Conservation (phyloP, 2,329 filamentous ascomycete genomes). For the Colletotrichum sp. region DNA sequence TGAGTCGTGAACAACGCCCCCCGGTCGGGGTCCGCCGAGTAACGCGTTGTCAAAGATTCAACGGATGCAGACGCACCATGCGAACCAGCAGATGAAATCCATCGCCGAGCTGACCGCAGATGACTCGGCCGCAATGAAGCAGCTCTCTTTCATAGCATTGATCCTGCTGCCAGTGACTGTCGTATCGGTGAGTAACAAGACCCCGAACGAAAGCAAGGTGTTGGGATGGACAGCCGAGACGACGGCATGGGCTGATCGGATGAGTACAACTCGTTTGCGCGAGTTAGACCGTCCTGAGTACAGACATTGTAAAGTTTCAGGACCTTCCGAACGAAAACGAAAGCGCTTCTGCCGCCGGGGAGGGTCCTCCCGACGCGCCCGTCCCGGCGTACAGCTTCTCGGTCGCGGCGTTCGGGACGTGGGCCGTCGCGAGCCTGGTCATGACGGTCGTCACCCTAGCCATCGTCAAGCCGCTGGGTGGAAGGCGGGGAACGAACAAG, state of each 20-base stretch:
- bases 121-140: slow-evolving; percentile 16
- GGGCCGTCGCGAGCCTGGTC: slow-evolving; percentile 11
- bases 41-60: slow-evolving; percentile 1
- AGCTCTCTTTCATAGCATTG: slow-evolving; percentile 9
- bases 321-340: slow-evolving; percentile 13
- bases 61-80: slow-evolving; percentile 12
- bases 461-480: neutral
- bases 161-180: slow-evolving; percentile 9
- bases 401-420: slow-evolving; percentile 12
- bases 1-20: neutral
- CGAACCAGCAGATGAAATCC: slow-evolving; percentile 5
- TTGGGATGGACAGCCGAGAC: neutral
- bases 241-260: neutral
- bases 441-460: slow-evolving; percentile 3
- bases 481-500: neutral
- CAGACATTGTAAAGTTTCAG: slow-evolving; percentile 20
- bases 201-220: neutral
- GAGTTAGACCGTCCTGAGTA: slow-evolving; percentile 12
- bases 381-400: slow-evolving; percentile 7
- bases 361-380: neutral
- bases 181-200: slow-evolving; percentile 2
- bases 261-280: neutral
- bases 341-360: neutral
- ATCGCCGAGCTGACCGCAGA: slow-evolving; percentile 9
- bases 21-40: neutral